Percentiles rank a stretch among this genome's conserved stretches.
These are phyloP conservation scores for Colletotrichum horii DNA, from an alignment of 2,329 filamentous ascomycete species.

Conservation along the genomic window DNA sequence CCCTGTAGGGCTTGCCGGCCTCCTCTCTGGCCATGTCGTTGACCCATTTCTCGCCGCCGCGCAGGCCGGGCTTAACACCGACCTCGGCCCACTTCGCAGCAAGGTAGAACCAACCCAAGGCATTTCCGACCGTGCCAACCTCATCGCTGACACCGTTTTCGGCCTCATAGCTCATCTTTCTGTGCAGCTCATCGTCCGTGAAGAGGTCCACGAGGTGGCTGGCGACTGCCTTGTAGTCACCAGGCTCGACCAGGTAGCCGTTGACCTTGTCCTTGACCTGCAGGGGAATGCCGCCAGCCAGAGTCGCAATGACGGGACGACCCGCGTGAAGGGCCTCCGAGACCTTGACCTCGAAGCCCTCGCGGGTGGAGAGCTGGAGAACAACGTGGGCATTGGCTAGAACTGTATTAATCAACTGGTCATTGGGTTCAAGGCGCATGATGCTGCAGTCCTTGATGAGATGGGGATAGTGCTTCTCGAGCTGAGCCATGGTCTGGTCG, in stretches of 20 bases:
- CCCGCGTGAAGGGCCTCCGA: constrained; percentile 84
- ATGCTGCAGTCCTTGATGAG: constrained; percentile 72
- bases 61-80: constrained; percentile 51
- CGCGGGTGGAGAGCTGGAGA: constrained; percentile 79
- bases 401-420: constrained; percentile 80
- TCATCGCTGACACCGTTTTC: constrained; percentile 76
- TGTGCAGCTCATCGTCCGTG: constrained; percentile 67
- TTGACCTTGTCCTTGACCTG: constrained; percentile 76
- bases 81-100: constrained; percentile 67
- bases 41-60: constrained; percentile 70
- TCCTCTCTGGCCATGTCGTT: constrained; percentile 75
- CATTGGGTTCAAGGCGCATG: constrained; percentile 78
- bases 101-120: constrained; percentile 79
- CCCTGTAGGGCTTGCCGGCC: constrained; percentile 62
- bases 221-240: constrained; percentile 74
- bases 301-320: constrained; percentile 76
- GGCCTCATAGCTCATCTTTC: constrained; percentile 70
- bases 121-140: constrained; percentile 81
- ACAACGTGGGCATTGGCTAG: constrained; percentile 75
- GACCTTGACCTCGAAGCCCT: constrained; percentile 88
- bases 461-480: constrained; percentile 67
- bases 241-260: constrained; percentile 75
- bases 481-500: constrained; percentile 71
- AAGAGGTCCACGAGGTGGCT: constrained; percentile 70
- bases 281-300: constrained; percentile 79